phyloP scores from a whole-genome alignment of 257 asterid genomes.

The Catharanthus roseus region DNA sequence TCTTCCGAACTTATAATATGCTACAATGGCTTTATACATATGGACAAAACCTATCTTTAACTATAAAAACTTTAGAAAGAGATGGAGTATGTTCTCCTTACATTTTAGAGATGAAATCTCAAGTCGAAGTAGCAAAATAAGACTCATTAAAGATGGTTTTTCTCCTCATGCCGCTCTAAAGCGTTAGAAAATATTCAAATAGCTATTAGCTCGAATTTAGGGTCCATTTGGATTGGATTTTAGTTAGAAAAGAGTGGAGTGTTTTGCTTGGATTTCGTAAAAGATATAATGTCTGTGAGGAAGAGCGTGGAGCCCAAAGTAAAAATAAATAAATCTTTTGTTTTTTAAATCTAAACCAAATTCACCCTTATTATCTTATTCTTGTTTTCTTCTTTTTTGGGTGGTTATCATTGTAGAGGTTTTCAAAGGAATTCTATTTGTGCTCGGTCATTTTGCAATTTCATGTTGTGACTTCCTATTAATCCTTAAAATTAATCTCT shows the following conservation, averaged over 20 bases:
- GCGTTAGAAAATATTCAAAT: background rate
- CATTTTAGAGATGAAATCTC: background rate
- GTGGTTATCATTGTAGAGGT: background rate
- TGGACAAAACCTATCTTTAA: background rate
- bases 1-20: background rate
- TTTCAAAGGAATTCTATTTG: background rate
- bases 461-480: background rate
- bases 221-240: too few relatives aligned
- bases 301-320: too few relatives aligned
- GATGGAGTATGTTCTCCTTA: background rate
- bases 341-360: too few relatives aligned
- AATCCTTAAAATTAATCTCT: too few relatives aligned
- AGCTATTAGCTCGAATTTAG: background rate
- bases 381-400: background rate
- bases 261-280: too few relatives aligned
- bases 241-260: too few relatives aligned
- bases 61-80: background rate
- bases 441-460: background rate
- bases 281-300: too few relatives aligned
- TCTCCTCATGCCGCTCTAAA: background rate
- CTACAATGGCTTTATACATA: background rate
- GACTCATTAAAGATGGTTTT: background rate
- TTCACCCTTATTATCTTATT: background rate
- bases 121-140: background rate
- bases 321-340: too few relatives aligned